These are phyloP conservation scores for Epithemia pelagica DNA, from an alignment of 108 stramenopile species.

Conservation along the genomic window DNA sequence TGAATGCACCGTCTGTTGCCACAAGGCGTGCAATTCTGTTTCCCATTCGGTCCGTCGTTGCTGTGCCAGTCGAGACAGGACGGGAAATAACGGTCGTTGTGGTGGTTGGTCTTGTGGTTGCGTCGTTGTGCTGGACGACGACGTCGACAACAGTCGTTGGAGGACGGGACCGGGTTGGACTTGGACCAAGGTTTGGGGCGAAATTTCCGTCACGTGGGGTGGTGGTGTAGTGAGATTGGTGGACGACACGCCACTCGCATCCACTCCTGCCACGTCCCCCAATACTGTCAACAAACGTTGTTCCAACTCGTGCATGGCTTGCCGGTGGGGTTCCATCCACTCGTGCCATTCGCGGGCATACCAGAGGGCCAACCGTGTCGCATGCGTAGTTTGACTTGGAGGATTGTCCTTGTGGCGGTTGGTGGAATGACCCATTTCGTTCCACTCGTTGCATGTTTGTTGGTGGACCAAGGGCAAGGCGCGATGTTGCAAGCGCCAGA, in stretches of 20 bases:
- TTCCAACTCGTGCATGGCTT: slow-evolving; percentile 6
- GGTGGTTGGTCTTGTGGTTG: neutral
- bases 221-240: neutral
- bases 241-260: slow-evolving; percentile 9
- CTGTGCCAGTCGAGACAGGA: slow-evolving; percentile 19
- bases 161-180: slow-evolving; percentile 11
- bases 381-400: slow-evolving; percentile 9
- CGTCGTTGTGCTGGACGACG: neutral
- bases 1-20: slow-evolving; percentile 14
- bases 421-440: slow-evolving; percentile 1
- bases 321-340: neutral
- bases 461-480: neutral
- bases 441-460: neutral
- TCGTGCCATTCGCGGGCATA: neutral
- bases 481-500: neutral
- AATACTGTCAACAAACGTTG: neutral
- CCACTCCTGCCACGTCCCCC: neutral
- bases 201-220: slow-evolving; percentile 29
- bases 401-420: neutral
- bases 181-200: slow-evolving; percentile 26
- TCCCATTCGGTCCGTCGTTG: slow-evolving; percentile 14
- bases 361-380: neutral
- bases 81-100: slow-evolving; percentile 11
- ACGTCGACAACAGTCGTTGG: slow-evolving; percentile 1
- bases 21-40: slow-evolving; percentile 21